phyloP scores from a whole-genome alignment of 2,329 filamentous ascomycete species.

The Paraphaeosphaeria sporulosa region DNA sequence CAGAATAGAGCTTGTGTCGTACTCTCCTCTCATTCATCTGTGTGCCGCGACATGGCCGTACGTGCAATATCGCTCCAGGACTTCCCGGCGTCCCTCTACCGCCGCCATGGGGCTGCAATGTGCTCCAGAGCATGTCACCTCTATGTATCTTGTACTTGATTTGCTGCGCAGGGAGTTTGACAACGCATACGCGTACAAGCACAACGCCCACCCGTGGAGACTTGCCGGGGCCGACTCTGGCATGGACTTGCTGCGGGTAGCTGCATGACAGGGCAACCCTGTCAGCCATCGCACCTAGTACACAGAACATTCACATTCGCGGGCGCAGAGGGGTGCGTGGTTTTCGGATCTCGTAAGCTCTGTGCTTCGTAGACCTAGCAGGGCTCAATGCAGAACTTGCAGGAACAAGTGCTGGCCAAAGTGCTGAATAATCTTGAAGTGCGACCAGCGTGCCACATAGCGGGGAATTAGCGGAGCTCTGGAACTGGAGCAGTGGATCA shows the following conservation, averaged over 20 bases:
- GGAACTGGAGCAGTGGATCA: slow-evolving; percentile 9
- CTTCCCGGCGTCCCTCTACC: too few relatives aligned
- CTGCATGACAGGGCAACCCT: slow-evolving; percentile 9
- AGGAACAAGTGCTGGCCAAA: not conserved
- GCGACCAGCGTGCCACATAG: not conserved
- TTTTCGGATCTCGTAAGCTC: not conserved
- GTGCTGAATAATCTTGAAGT: slow-evolving; percentile 1
- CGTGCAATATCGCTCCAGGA: too few relatives aligned
- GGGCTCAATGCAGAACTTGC: not conserved
- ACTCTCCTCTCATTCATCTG: not conserved
- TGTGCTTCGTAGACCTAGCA: not conserved
- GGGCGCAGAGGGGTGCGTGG: not conserved
- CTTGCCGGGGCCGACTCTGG: not conserved
- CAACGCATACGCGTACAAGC: not conserved
- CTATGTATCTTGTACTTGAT: too few relatives aligned
- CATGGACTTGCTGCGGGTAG: not conserved
- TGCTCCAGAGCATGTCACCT: too few relatives aligned
- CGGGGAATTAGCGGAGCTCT: slow-evolving; percentile 4
- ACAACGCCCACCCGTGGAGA: not conserved
- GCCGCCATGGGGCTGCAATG: too few relatives aligned
- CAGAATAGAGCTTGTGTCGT: not conserved
- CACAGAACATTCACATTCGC: not conserved
- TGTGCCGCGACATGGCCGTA: too few relatives aligned
- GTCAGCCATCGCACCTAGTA: not conserved
- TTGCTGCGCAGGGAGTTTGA: too few relatives aligned